Evolutionary conservation across 2,329 filamentous ascomycete species (phyloP).

Genomic region (Alternaria viburni): DNA sequence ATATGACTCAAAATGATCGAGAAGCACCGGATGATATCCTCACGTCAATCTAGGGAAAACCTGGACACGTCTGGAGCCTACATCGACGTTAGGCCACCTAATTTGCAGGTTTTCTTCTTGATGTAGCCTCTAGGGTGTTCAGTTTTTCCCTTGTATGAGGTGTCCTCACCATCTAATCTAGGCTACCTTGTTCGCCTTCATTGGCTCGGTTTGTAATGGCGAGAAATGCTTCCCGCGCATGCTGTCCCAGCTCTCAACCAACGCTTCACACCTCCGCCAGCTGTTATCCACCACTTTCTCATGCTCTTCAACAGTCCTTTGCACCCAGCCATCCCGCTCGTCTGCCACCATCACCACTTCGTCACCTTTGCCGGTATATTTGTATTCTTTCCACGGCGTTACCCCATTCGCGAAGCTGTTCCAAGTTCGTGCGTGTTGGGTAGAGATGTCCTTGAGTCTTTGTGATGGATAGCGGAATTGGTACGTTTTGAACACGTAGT

Average conservation of each 20-base stretch:
- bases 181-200: conserved; percentile 8
- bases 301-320: conserved; percentile 18
- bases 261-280: conserved; percentile 17
- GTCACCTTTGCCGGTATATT: conserved; percentile 10
- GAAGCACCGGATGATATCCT: neutral
- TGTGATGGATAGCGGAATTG: conserved; percentile 25
- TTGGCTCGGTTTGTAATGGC: conserved; percentile 16
- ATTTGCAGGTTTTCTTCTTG: no score
- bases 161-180: neutral
- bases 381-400: conserved; percentile 26
- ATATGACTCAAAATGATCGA: neutral
- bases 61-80: no score
- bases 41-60: no score
- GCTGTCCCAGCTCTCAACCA: conserved; percentile 20
- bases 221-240: conserved; percentile 12
- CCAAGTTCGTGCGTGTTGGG: conserved; percentile 28
- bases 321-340: conserved; percentile 30
- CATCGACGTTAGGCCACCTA: no score
- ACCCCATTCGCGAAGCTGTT: conserved; percentile 28
- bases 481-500: conserved; percentile 33
- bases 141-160: no score
- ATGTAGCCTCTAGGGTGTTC: no score
- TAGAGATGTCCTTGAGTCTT: conserved; percentile 25
- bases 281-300: conserved; percentile 18
- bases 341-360: conserved; percentile 30